Conservation (phyloP, 2,329 filamentous ascomycete species). For the Calonectria fujianensis region DNA sequence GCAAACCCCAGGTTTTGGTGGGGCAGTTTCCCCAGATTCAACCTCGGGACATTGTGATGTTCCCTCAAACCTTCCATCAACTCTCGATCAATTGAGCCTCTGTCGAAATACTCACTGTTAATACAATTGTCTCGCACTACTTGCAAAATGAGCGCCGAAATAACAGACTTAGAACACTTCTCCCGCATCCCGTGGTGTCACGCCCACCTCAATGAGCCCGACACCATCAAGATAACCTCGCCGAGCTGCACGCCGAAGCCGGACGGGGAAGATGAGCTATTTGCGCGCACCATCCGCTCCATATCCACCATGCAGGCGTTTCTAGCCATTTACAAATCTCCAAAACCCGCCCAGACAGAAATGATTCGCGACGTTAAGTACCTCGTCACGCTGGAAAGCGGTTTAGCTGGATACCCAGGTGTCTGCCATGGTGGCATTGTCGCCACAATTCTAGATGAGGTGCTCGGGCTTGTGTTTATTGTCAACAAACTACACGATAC, state of each 20-base stretch:
- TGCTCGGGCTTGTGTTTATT: neutral
- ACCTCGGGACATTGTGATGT: neutral
- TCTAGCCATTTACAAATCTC: neutral
- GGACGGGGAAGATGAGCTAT: neutral
- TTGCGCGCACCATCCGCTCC: neutral
- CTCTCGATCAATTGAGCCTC: neutral
- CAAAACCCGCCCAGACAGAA: neutral
- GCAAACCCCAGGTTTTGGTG: neutral
- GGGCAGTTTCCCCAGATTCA: neutral
- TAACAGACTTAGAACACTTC: conserved; percentile 4
- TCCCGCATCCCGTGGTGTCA: conserved; percentile 8
- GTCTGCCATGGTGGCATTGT: conserved; percentile 12
- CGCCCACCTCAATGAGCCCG: neutral
- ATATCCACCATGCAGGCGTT: neutral
- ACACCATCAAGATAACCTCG: neutral
- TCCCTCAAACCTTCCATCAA: neutral
- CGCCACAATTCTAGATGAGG: neutral
- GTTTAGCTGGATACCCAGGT: neutral
- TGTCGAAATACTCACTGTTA: no score
- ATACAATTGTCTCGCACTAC: no score
- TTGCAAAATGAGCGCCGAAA: neutral
- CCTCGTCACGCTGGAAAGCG: neutral
- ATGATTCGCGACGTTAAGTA: neutral
- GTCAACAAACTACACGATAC: neutral
- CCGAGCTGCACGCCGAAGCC: conserved; percentile 7